Evolutionary conservation across 768 basidiomycete species (phyloP).

Genomic region (Xerocomus potaroensis): DNA sequence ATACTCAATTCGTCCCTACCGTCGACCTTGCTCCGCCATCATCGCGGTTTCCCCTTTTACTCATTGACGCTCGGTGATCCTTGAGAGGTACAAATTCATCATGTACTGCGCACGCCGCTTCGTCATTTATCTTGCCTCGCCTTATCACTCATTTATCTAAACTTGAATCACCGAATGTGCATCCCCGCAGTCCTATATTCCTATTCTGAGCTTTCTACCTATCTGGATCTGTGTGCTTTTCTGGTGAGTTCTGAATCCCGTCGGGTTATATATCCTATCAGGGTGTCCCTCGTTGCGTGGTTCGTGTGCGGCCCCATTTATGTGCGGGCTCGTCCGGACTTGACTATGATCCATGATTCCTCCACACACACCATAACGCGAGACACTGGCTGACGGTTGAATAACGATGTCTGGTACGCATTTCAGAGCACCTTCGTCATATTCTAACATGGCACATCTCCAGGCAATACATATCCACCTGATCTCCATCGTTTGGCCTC

Average conservation of each 20-base stretch:
- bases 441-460: background rate
- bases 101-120: conserved; percentile 15
- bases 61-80: conserved; percentile 43
- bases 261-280: conserved; percentile 26
- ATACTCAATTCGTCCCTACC: conserved; percentile 54
- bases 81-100: conserved; percentile 13
- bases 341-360: conserved; percentile 9
- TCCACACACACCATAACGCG: conserved; percentile 1
- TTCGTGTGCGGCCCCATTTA: conserved; percentile 4
- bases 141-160: conserved; percentile 30
- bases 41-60: conserved; percentile 69
- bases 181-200: conserved; percentile 11
- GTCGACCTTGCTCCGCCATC: conserved; percentile 67
- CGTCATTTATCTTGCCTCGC: conserved; percentile 16
- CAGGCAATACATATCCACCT: conserved; percentile 7
- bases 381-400: background rate
- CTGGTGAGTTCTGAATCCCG: conserved; percentile 5
- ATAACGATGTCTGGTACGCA: conserved; percentile 17
- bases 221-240: conserved; percentile 12
- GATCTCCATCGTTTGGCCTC: conserved; percentile 31
- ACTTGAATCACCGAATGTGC: conserved; percentile 19
- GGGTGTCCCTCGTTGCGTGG: conserved; percentile 9
- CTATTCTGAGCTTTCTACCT: conserved; percentile 15
- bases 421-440: background rate
- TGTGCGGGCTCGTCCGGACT: conserved; percentile 3